These are phyloP conservation scores for Drechslerella coelobrocha DNA, from an alignment of 2,329 filamentous ascomycete genomes.

Conservation along the genomic window DNA sequence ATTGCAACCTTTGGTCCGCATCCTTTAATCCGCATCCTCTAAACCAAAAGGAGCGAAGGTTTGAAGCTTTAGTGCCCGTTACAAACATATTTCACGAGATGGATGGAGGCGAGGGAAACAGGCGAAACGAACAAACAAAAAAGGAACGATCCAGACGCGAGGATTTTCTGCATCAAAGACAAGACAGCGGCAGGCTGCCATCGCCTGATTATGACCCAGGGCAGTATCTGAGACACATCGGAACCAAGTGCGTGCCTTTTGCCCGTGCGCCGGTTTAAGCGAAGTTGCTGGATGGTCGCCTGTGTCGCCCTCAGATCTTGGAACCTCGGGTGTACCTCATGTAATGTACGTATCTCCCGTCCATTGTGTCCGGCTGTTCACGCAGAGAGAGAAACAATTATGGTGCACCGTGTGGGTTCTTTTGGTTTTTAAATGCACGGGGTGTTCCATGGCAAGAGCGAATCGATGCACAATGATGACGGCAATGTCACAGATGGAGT, in stretches of 20 bases:
- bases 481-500: background rate
- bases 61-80: conserved; percentile 24
- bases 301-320: conserved; percentile 20
- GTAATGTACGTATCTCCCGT: background rate
- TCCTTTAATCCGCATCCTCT: background rate
- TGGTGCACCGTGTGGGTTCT: background rate
- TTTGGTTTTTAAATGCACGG: background rate
- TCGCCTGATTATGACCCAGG: conserved; percentile 12
- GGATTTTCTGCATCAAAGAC: conserved; percentile 12
- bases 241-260: conserved; percentile 39
- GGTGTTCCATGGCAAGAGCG: background rate
- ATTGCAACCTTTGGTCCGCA: too few relatives aligned
- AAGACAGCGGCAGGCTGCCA: conserved; percentile 20
- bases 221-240: conserved; percentile 44
- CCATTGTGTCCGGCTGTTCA: background rate
- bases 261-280: conserved; percentile 38
- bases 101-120: background rate
- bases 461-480: conserved; percentile 1
- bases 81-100: conserved; percentile 8
- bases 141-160: conserved; percentile 23
- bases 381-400: background rate
- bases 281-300: conserved; percentile 19
- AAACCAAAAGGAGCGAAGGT: conserved; percentile 35
- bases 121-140: background rate
- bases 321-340: conserved; percentile 14